A percentile compares a stretch with the other conserved stretches of the same genome.
Evolutionary conservation across 1,139 yeast species (phyloP).

Genomic region (Suzukiozyma palmioleophila): DNA sequence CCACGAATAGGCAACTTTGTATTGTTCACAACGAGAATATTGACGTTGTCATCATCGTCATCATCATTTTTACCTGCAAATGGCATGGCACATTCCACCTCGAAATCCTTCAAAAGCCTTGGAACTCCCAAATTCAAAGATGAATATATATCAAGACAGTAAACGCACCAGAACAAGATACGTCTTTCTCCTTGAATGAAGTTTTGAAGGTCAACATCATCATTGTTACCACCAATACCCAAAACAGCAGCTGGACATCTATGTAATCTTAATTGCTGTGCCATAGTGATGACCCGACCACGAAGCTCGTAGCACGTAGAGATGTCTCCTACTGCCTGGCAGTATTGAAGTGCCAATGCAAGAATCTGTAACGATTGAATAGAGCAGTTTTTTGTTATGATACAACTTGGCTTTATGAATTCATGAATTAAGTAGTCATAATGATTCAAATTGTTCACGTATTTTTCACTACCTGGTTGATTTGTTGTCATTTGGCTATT

Average conservation of each 20-base stretch:
- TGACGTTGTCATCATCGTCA: slow-evolving; percentile 44
- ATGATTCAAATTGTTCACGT: slow-evolving; percentile 30
- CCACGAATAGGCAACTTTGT: slow-evolving; percentile 60
- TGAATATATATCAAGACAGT: slow-evolving; percentile 71
- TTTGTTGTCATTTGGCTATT: slow-evolving; percentile 16
- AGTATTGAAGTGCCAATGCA: slow-evolving; percentile 65
- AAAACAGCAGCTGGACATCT: slow-evolving; percentile 85
- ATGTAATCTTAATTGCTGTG: slow-evolving; percentile 80
- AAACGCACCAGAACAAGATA: slow-evolving; percentile 79
- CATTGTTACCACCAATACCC: slow-evolving; percentile 43
- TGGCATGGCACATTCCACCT: slow-evolving; percentile 83
- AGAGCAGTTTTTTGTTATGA: slow-evolving; percentile 53
- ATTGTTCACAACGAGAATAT: slow-evolving; percentile 55
- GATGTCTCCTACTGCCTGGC: slow-evolving; percentile 69
- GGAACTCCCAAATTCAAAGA: slow-evolving; percentile 81
- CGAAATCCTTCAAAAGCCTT: slow-evolving; percentile 69
- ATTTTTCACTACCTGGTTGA: slow-evolving; percentile 14
- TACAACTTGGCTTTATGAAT: slow-evolving; percentile 49
- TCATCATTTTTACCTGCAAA: slow-evolving; percentile 53
- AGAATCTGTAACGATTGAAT: slow-evolving; percentile 69
- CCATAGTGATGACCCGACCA: slow-evolving; percentile 75
- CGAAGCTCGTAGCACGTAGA: slow-evolving; percentile 71
- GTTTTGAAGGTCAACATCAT: slow-evolving; percentile 46
- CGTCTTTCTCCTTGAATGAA: slow-evolving; percentile 78
- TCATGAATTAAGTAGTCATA: slow-evolving; percentile 51